Evolutionary conservation across 2,329 filamentous ascomycete genomes (phyloP), one percentile per base, ranked within the genome.

Genomic region (Trichoderma atrobrunneum): DNA sequence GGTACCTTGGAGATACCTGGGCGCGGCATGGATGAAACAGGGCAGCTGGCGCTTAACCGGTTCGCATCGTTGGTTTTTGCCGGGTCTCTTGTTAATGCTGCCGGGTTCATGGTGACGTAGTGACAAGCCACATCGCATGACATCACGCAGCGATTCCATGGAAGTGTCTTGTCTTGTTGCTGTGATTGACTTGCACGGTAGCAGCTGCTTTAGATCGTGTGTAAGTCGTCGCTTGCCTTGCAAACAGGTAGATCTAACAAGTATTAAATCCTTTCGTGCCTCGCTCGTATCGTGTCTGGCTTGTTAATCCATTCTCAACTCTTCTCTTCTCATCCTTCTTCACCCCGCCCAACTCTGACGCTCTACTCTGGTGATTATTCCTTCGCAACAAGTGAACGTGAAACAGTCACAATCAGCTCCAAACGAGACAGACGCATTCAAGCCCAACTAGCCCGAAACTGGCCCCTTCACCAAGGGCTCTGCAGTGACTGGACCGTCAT

Each of bases 51-150:
- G 66, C 66, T 70, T 67, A 59, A 57, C 10, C 60, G 16, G 30
- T 14, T 28, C 14, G 61, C 28, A 24, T 34, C 48, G 39, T 56
- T 32, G 51, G 59, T 65, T 57, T 34, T 18, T 69, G 70, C 70
- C 21, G 32, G 70, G 70, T 64, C n/a, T 26, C 54, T 18, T 36
- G 66, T 43, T 65, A 65, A 65, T 10, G 36, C 34, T 32, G 36
- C 26, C 62, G 21, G 43, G 32, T 68, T 24, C n/a, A 24, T 54
- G 32, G 63, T 72, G 70, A 73, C 56, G 72, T 64, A 69, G 43
- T 12, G 61, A 66, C 51, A 16, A 72, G 65, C 67, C 67, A 71
- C 67, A 54, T 30, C 67, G 48, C 67, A 71, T 72, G 71, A 71
- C 67, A 70, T 72, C 71, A 72, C 56, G 14, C 26, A 43, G 34